Conservation (phyloP, 345 rosid genomes). For the Linum tenue region DNA sequence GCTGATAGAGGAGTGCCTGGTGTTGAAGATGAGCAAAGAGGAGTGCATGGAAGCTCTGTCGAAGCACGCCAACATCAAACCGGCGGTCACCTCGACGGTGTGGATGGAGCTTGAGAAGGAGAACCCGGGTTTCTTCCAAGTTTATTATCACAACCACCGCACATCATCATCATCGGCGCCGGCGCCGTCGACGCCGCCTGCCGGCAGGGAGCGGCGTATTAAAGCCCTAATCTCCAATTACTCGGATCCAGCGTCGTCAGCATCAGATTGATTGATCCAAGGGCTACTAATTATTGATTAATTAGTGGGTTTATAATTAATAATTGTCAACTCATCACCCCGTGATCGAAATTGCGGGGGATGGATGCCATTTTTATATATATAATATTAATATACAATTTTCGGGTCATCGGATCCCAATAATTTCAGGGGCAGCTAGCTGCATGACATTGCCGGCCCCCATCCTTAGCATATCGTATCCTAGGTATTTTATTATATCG, state of each 20-base stretch:
- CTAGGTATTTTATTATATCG: too few relatives aligned
- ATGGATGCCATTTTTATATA: too few relatives aligned
- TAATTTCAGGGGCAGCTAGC: too few relatives aligned
- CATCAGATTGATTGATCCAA: too few relatives aligned
- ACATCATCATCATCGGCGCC: background rate
- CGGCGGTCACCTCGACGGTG: background rate
- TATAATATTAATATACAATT: too few relatives aligned
- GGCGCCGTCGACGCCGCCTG: background rate
- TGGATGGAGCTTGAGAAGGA: constrained; percentile 3
- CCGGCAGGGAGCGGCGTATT: background rate
- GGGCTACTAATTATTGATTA: too few relatives aligned
- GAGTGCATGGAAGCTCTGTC: constrained; percentile 8
- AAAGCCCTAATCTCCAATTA: background rate
- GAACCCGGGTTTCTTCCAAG: constrained; percentile 3
- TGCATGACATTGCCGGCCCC: too few relatives aligned
- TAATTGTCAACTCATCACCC: too few relatives aligned
- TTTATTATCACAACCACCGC: background rate
- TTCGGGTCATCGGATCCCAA: too few relatives aligned
- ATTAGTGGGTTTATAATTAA: too few relatives aligned
- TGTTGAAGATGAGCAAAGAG: constrained; percentile 2
- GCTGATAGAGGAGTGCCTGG: background rate
- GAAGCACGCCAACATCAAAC: constrained; percentile 5
- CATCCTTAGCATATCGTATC: too few relatives aligned
- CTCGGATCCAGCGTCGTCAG: background rate
- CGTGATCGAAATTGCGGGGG: too few relatives aligned